Conservation (phyloP, 306 rosid species). For the Medicago ruthenica region DNA sequence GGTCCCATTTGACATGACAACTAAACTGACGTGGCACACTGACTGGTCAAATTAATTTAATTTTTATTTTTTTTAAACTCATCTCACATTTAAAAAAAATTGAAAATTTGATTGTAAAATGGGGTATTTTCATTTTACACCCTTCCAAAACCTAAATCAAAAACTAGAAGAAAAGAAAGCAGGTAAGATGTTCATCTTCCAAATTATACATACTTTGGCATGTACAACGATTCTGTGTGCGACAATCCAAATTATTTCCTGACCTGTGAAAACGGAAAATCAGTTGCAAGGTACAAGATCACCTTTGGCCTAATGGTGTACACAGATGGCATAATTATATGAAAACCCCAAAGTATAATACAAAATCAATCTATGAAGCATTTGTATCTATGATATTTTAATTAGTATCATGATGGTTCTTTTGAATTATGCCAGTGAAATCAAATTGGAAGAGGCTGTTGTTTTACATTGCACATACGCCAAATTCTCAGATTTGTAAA, state of each 20-base stretch:
- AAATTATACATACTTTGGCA: conserved; percentile 92
- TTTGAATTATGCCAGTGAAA: conserved; percentile 65
- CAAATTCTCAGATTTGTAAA: conserved; percentile 89
- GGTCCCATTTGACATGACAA: too few relatives aligned
- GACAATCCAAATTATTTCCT: conserved; percentile 95
- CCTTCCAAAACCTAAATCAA: too few relatives aligned
- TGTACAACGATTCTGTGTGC: conserved; percentile 87
- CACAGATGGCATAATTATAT: conserved; percentile 99
- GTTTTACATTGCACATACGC: conserved; percentile 95
- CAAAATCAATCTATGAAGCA: neutral
- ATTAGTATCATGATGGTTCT: conserved; percentile 41
- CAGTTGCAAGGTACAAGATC: conserved; percentile 90
- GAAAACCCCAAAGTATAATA: conserved; percentile 86
- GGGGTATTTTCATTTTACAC: too few relatives aligned
- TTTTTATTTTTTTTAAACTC: too few relatives aligned
- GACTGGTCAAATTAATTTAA: too few relatives aligned
- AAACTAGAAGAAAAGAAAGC: too few relatives aligned
- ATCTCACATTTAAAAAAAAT: too few relatives aligned
- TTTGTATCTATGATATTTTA: conserved; percentile 22
- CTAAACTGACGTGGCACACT: too few relatives aligned
- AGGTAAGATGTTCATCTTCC: conserved; percentile 94
- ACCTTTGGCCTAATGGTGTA: conserved; percentile 97
- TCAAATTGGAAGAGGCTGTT: conserved; percentile 97
- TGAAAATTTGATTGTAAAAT: too few relatives aligned
- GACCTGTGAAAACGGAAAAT: conserved; percentile 97